phyloP scores from a whole-genome alignment of 352 stramenopile genomes.

The Hyaloperonospora brassicae region DNA sequence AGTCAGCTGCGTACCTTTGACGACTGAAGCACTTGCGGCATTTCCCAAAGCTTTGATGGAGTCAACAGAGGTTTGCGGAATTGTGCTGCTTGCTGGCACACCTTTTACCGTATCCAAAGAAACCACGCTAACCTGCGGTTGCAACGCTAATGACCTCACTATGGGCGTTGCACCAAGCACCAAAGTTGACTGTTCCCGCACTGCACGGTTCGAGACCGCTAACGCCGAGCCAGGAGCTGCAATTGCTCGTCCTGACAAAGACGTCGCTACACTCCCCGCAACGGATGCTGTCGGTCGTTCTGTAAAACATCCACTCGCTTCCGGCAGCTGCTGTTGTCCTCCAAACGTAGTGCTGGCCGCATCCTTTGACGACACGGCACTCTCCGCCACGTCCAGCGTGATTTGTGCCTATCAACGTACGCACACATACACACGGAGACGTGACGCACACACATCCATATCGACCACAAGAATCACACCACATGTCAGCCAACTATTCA shows the following conservation, averaged over 20 bases:
- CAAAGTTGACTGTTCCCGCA: conserved; percentile 10
- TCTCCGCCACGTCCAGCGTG: conserved; percentile 23
- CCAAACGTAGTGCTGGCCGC: conserved; percentile 4
- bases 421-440: no score
- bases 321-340: background rate
- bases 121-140: background rate
- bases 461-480: background rate
- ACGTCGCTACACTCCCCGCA: conserved; percentile 5
- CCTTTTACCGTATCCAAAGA: background rate
- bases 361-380: background rate
- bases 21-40: conserved; percentile 2
- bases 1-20: conserved; percentile 10
- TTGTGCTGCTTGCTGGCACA: conserved; percentile 1
- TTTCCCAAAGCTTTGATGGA: background rate
- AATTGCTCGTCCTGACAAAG: conserved; percentile 25
- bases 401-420: conserved; percentile 15
- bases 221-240: conserved; percentile 26
- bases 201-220: conserved; percentile 9
- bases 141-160: conserved; percentile 13
- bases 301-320: background rate
- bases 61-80: conserved; percentile 8
- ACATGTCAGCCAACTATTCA: conserved; percentile 1
- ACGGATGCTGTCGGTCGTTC: background rate
- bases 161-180: conserved; percentile 13
- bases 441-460: no score